Base-by-base conservation (phyloP, 169 alveolate genomes). In the Plasmodium gallinaceum region DNA sequence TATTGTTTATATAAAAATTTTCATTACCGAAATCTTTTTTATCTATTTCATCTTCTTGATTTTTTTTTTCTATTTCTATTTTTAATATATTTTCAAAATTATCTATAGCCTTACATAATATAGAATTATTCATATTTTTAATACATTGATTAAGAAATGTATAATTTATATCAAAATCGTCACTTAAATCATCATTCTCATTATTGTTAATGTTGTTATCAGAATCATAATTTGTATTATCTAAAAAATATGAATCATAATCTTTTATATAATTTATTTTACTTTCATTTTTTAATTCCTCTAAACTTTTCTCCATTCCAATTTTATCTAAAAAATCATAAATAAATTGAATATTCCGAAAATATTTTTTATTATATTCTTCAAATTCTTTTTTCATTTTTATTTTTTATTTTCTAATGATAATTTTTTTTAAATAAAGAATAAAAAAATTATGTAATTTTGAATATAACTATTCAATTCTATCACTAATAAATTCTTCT, bases 231-330 rank as follows among this genome's bases (percentile, higher is more conserved):
- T 76, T 64, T 20, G n/a, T n/a, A 16, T 45, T 1, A 7, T 80
- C 52, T 61, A 62, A 74, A 18, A 80, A 54, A 80, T 80, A 80
- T 7, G 48, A 22, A 48, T 65, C 90, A 68, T 80, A 80, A 10
- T 68, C 83, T 52, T 57, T 52, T 54, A 80, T 66, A 72, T 65
- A 80, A 80, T 80, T 69, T 39, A 80, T 80, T 68, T 80, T 80
- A 58, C 90, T 80, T 57, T 80, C 90, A 16, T 80, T 80, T 71
- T 54, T 80, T 52, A 80, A 46, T 14, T 60, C 85, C 24, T 69
- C 51, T 42, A 80, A 39, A 57, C 90, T 80, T 37, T 68, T 80
- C 54, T 80, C 57, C 90, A 80, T 80, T 80, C 90, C 90, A 52
- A 52, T 39, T 48, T 65, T 68, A 22, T 80, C 73, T 73, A 80